Conservation (phyloP, 192 early-diverging fungal genomes). For the Linnemannia exigua region DNA sequence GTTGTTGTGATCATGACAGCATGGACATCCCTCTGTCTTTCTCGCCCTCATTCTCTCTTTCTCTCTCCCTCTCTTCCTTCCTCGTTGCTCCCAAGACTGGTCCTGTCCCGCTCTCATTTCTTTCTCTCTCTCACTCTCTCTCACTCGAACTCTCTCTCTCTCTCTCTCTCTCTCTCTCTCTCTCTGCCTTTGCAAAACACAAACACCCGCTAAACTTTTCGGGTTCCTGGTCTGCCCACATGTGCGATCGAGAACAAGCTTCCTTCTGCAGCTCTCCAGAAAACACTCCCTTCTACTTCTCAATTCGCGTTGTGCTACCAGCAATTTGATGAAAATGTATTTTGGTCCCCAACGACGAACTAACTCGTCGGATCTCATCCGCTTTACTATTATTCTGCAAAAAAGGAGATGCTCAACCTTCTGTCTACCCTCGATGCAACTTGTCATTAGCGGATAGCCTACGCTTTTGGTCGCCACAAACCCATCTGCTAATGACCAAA, state of each 20-base stretch:
- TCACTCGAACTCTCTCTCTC: not conserved
- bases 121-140: not conserved
- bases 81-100: conserved; percentile 1
- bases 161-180: not conserved
- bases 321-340: not conserved
- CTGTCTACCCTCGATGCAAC: not conserved
- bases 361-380: not conserved
- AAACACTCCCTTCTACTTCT: not conserved
- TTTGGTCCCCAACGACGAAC: not conserved
- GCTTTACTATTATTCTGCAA: not conserved
- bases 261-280: no score
- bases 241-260: not conserved
- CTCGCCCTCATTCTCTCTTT: not conserved
- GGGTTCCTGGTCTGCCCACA: not conserved
- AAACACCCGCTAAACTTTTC: not conserved
- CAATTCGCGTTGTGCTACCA: not conserved
- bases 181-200: not conserved
- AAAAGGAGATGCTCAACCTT: not conserved
- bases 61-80: not conserved
- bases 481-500: no score
- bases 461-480: not conserved
- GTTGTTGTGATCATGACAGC: no score
- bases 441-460: not conserved
- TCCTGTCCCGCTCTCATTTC: not conserved
- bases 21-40: not conserved